Percentiles rank a stretch among this genome's conserved stretches.
These are phyloP conservation scores for Chloranthus sessilifolius DNA, from an alignment of 164 flowering plant species.

Conservation along the genomic window DNA sequence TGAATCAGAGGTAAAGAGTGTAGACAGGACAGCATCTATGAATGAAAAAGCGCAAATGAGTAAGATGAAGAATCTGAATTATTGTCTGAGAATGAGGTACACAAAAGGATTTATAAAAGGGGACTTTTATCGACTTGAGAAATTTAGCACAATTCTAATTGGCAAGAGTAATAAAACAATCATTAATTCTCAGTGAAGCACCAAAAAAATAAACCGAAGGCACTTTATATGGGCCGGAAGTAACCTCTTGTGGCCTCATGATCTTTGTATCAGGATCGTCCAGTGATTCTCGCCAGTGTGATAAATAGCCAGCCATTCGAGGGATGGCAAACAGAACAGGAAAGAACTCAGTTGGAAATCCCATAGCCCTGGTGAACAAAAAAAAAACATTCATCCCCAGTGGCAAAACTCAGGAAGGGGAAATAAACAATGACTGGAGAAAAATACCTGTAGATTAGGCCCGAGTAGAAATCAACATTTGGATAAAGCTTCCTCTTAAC, in stretches of 20 bases:
- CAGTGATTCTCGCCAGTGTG: conserved; percentile 97
- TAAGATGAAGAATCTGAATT: too few species aligned
- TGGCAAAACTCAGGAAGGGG: not conserved
- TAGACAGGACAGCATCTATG: too few species aligned
- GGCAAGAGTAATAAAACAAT: too few species aligned
- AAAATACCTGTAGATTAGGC: conserved; percentile 85
- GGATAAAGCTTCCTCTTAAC: conserved; percentile 94
- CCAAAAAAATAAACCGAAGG: too few species aligned
- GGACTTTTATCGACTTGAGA: too few species aligned
- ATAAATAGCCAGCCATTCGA: conserved; percentile 94
- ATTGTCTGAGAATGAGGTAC: too few species aligned
- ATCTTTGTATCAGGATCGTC: conserved; percentile 99
- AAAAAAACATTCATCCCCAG: not conserved
- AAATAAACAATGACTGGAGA: not conserved
- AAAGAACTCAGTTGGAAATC: conserved; percentile 95
- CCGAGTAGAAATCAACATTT: conserved; percentile 99
- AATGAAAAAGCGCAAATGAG: too few species aligned
- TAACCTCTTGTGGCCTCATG: conserved; percentile 94
- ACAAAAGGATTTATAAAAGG: too few species aligned
- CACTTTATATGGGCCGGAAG: too few species aligned
- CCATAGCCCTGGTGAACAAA: conserved; percentile 76
- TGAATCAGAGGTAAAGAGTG: too few species aligned
- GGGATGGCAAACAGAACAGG: conserved; percentile 95
- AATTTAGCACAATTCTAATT: too few species aligned
- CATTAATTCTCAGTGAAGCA: too few species aligned